Base-by-base conservation (phyloP, 2,329 filamentous ascomycete genomes). In the Verticillium klebahnii region DNA sequence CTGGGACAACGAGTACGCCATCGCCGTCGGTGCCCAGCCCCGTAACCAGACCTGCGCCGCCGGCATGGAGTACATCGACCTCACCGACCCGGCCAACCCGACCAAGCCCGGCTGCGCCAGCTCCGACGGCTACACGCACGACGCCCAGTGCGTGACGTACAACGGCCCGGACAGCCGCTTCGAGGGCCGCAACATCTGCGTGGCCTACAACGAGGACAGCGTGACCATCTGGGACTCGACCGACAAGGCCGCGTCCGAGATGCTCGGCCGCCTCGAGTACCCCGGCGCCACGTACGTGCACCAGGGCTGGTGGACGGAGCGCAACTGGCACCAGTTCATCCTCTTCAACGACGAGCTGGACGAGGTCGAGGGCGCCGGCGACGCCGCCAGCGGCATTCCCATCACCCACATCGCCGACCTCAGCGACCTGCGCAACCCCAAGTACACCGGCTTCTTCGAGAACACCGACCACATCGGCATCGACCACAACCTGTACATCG, bases 41-140 rank as follows among this genome's bases (percentile, higher is more conserved):
- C 57, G 57, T 14, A 74, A 64, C 62, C 29, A 72, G 69, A 71
- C 73, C 15, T 84, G 82, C 73, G 73, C 72, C 9, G 75, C 76
- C 14, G 82, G 83, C 6, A 74, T 85, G 50, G 81, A 82, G 69
- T 84, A 84, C 72, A 79, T 86, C 62, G 80, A 86, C 68, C 76
- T 86, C 37, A 76, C 75, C 0, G 76, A 85, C 62, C 81, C 82
- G 3, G 70, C 77, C 14, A 81, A 80, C 14, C 83, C 83, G 2
- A 78, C 70, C n/a, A 78, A 74, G 19, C 74, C 81, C 2, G 82
- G 82, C 61, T 84, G 80, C 65, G 78, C 77, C n/a, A 73, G 74
- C 36, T 63, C 75, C 15, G 81, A 83, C 62, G 81, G 80, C 31
- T 84, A 84, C 67, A 79, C 82, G 12, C 82, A 84, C 68, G 81